phyloP scores from a whole-genome alignment of 1,139 yeast genomes.

The Scheffersomyces illinoinensis region DNA sequence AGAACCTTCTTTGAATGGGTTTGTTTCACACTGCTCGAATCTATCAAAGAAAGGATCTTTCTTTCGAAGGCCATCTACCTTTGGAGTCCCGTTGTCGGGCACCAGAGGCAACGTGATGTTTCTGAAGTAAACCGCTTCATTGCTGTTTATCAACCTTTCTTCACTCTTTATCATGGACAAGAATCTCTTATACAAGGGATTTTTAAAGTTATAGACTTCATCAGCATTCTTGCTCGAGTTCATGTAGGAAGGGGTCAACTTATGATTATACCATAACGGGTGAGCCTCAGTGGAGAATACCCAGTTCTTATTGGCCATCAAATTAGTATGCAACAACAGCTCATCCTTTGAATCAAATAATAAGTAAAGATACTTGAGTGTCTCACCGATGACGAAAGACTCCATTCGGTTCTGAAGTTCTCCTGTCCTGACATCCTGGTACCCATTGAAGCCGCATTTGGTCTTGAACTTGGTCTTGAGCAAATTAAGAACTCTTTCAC shows the following conservation, averaged over 20 bases:
- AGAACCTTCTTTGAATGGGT: slow-evolving; percentile 21
- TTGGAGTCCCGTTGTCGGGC: slow-evolving; percentile 14
- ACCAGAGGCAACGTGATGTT: slow-evolving; percentile 19
- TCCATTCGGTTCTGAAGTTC: slow-evolving; percentile 81
- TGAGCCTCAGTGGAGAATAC: slow-evolving; percentile 94
- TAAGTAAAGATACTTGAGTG: slow-evolving; percentile 78
- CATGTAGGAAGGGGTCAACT: slow-evolving; percentile 5
- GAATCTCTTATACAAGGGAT: slow-evolving; percentile 10
- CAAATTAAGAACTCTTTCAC: slow-evolving; percentile 60
- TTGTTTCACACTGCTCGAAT: slow-evolving; percentile 34
- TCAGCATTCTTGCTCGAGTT: slow-evolving; percentile 3
- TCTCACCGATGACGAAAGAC: slow-evolving; percentile 84
- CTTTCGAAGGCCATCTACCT: slow-evolving; percentile 14
- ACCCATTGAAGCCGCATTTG: slow-evolving; percentile 81
- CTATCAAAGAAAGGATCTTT: slow-evolving; percentile 20
- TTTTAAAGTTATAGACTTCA: slow-evolving; percentile 5
- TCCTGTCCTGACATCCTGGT: slow-evolving; percentile 67
- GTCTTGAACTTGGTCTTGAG: slow-evolving; percentile 54
- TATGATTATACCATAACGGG: slow-evolving; percentile 68
- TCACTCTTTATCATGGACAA: slow-evolving; percentile 6
- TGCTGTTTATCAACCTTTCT: slow-evolving; percentile 2
- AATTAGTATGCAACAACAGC: slow-evolving; percentile 41
- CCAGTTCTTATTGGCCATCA: slow-evolving; percentile 49
- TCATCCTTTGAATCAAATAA: slow-evolving; percentile 71
- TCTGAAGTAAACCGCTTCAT: slow-evolving; percentile 12